Evolutionary conservation across 495 filamentous ascomycete genomes (phyloP), one percentile per base, ranked within the genome.

Genomic region (Cenococcum geophilum): DNA sequence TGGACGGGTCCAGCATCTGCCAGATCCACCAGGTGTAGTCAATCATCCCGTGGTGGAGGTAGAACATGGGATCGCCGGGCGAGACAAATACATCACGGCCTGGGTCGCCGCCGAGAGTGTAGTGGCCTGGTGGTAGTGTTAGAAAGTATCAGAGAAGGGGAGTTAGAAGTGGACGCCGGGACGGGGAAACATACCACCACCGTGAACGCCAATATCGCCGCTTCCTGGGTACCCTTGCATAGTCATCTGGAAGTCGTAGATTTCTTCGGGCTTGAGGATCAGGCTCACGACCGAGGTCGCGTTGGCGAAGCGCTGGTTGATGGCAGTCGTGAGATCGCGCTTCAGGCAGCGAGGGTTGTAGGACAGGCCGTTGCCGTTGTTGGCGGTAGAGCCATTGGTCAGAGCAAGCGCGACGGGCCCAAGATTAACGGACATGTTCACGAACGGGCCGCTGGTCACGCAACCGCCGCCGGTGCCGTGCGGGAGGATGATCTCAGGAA

Each of bases 391-490:
- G 34, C 60, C 51, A 51, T 58, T 32, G 8, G 63, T 51, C 16
- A 61, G 20, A 4, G 21, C 20, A 4, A 65, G 34, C 18, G 55
- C 18, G 10, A 67, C 64, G 20, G 61, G 65, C 5, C 65, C 61
- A 0, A 68, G 59, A 47, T 60, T 63, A 20, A 63, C 60, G 5
- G 8, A 49, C 65, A 67, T 64, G 34, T 67, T 47, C 32, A 72
- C 74, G 69, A 88, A 86, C 2, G 85, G 85, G 0, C 85, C 87
- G 36, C 71, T 76, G 3, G 70, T 72, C 4, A 89, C 77, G 62
- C 86, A 89, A 4, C 86, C 86, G 20, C 86, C 86, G 10, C 87
- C 86, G 1, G 71, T 78, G 14, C 80, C 83, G 0, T 78, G 64
- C 0, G 76, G 74, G 1, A 83, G 67, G 16, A 20, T 10, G 25